A percentile compares a stretch with the other conserved stretches of the same genome.
phyloP scores from a whole-genome alignment of 352 stramenopile species.

The Phytopythium boreale region DNA sequence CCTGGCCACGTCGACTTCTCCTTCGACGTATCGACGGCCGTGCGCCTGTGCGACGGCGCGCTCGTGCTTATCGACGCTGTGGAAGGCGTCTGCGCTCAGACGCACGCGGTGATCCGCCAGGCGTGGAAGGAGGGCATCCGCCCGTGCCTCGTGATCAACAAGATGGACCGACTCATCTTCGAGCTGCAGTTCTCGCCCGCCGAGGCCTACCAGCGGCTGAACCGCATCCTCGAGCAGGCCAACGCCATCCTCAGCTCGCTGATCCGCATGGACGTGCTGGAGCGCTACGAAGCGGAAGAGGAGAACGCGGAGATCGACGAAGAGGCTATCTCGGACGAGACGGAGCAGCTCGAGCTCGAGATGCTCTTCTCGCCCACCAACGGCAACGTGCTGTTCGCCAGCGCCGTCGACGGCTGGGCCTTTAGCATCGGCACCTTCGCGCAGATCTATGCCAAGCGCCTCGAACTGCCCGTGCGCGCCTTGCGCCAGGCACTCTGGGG shows the following conservation, averaged over 20 bases:
- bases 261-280: slow-evolving; percentile 72
- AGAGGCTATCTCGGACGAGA: slow-evolving; percentile 64
- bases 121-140: slow-evolving; percentile 93
- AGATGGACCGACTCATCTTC: slow-evolving; percentile 95
- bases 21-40: slow-evolving; percentile 94
- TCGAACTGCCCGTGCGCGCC: slow-evolving; percentile 55
- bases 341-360: slow-evolving; percentile 60
- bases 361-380: slow-evolving; percentile 83
- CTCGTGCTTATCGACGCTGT: slow-evolving; percentile 96
- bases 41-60: slow-evolving; percentile 92
- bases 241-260: slow-evolving; percentile 85
- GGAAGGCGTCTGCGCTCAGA: slow-evolving; percentile 95
- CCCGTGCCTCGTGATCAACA: slow-evolving; percentile 96
- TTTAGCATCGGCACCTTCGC: slow-evolving; percentile 88
- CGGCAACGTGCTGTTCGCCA: slow-evolving; percentile 94
- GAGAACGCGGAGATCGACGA: slow-evolving; percentile 31
- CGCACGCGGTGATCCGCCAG: slow-evolving; percentile 88
- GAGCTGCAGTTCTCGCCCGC: slow-evolving; percentile 90
- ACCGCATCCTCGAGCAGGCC: slow-evolving; percentile 90
- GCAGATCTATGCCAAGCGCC: slow-evolving; percentile 65
- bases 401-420: slow-evolving; percentile 90
- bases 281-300: slow-evolving; percentile 36
- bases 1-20: slow-evolving; percentile 96
- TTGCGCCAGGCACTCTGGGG: slow-evolving; percentile 89
- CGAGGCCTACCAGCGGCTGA: slow-evolving; percentile 93